These are phyloP conservation scores for Cercospora canescens DNA, from an alignment of 2,329 filamentous ascomycete genomes.

Conservation along the genomic window DNA sequence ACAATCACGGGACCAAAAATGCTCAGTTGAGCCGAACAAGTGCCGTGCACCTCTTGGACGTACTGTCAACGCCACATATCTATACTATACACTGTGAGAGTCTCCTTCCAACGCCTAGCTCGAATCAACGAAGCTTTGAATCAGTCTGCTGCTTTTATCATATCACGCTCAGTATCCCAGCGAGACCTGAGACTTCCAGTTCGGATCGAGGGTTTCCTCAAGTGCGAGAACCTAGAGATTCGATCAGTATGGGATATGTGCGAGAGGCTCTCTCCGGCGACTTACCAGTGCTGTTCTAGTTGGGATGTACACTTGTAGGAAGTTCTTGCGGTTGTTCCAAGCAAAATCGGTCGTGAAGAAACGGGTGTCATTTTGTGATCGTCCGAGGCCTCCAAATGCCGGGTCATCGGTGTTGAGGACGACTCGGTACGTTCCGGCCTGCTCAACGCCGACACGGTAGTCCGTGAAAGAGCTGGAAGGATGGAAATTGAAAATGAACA, in stretches of 20 bases:
- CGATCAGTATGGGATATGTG: slow-evolving; percentile 10
- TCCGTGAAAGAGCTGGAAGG: slow-evolving; percentile 81
- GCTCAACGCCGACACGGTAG: slow-evolving; percentile 87
- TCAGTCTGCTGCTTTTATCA: not conserved
- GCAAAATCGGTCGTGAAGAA: slow-evolving; percentile 90
- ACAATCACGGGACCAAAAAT: not conserved
- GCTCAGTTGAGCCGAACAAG: not conserved
- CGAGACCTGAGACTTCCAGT: slow-evolving; percentile 32
- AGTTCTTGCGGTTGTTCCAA: slow-evolving; percentile 91
- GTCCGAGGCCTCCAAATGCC: slow-evolving; percentile 75
- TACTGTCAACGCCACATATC: slow-evolving; percentile 2
- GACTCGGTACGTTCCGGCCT: slow-evolving; percentile 80
- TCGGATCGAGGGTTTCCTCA: slow-evolving; percentile 33
- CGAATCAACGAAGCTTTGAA: not conserved
- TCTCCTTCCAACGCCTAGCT: slow-evolving; percentile 14
- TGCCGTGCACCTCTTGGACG: not conserved
- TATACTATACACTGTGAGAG: slow-evolving; percentile 8
- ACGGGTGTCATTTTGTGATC: slow-evolving; percentile 75
- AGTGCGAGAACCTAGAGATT: slow-evolving; percentile 30
- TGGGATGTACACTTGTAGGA: slow-evolving; percentile 88
- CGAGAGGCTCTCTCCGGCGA: slow-evolving; percentile 17
- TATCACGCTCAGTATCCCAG: slow-evolving; percentile 27
- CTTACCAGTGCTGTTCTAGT: slow-evolving; percentile 77
- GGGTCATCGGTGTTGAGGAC: slow-evolving; percentile 79
- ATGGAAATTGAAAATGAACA: slow-evolving; percentile 98